Conservation (phyloP, 2,329 filamentous ascomycete genomes). For the Trichoderma afroharzianum region DNA sequence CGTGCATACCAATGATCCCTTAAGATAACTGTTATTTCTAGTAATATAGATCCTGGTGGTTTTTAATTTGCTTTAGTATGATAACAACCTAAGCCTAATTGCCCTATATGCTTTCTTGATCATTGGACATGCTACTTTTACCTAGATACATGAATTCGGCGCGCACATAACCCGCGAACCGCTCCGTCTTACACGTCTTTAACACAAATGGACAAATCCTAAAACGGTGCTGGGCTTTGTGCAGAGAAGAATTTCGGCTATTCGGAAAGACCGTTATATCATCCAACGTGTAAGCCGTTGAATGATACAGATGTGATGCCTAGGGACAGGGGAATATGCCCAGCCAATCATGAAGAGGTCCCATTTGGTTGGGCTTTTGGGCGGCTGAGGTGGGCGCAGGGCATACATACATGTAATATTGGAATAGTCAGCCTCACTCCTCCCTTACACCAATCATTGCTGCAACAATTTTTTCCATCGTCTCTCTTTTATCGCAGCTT, state of each 20-base stretch:
- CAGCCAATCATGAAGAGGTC: neutral
- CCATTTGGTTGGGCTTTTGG: neutral
- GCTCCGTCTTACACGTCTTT: too few relatives aligned
- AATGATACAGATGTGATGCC: neutral
- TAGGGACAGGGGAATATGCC: neutral
- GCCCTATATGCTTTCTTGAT: too few relatives aligned
- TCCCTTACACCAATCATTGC: neutral
- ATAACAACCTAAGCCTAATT: too few relatives aligned
- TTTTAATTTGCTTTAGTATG: neutral
- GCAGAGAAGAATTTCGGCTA: too few relatives aligned
- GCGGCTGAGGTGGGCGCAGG: neutral
- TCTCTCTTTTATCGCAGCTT: neutral
- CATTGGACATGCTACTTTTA: too few relatives aligned
- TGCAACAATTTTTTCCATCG: neutral
- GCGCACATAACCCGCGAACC: too few relatives aligned
- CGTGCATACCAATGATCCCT: neutral
- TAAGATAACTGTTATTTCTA: neutral
- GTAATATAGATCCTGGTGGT: neutral
- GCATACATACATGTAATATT: neutral
- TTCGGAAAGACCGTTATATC: fast-evolving
- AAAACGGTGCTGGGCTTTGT: too few relatives aligned
- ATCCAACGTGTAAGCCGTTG: neutral
- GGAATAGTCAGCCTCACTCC: neutral
- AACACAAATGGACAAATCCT: too few relatives aligned
- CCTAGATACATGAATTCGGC: too few relatives aligned